Evolutionary conservation across 805 yeast species (phyloP).

Genomic region (Wickerhamomyces alni): DNA sequence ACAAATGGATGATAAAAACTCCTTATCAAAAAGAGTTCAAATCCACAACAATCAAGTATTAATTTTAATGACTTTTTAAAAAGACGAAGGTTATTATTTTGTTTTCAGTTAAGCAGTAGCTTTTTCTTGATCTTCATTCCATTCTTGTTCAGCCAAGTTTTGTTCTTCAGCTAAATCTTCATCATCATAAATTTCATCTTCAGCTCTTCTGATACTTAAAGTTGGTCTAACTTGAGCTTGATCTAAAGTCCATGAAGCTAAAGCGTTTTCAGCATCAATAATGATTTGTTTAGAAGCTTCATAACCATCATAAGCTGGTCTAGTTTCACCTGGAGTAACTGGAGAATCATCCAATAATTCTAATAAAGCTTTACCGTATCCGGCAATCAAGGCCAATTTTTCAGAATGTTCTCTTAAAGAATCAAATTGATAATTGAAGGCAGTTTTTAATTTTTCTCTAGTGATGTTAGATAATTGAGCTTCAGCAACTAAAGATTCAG

Average conservation of each 20-base stretch:
- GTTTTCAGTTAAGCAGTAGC: slow-evolving; percentile 18
- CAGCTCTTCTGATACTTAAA: slow-evolving; percentile 56
- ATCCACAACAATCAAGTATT: no score
- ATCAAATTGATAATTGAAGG: slow-evolving; percentile 80
- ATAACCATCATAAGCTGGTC: slow-evolving; percentile 85
- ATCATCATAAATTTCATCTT: slow-evolving; percentile 44
- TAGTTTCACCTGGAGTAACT: slow-evolving; percentile 88
- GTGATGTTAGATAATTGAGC: slow-evolving; percentile 87
- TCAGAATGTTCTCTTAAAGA: slow-evolving; percentile 82
- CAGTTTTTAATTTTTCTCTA: slow-evolving; percentile 79
- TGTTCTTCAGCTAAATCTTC: slow-evolving; percentile 47
- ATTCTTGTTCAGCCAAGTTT: slow-evolving; percentile 45
- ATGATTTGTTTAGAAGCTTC: slow-evolving; percentile 86
- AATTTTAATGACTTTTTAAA: no score
- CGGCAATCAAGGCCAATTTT: slow-evolving; percentile 80
- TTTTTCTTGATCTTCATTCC: slow-evolving; percentile 32
- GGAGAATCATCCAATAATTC: slow-evolving; percentile 81
- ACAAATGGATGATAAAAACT: no score
- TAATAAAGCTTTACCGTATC: slow-evolving; percentile 81
- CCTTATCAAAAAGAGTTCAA: no score
- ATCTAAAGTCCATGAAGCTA: slow-evolving; percentile 81
- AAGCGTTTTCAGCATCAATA: slow-evolving; percentile 78
- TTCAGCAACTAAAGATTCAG: slow-evolving; percentile 86
- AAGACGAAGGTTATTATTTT: no score
- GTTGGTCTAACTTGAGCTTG: slow-evolving; percentile 80